Evolutionary conservation across 1,139 yeast genomes (phyloP), one percentile per base, ranked within the genome.

Genomic region (Hemisphaericaspora subhashii): DNA sequence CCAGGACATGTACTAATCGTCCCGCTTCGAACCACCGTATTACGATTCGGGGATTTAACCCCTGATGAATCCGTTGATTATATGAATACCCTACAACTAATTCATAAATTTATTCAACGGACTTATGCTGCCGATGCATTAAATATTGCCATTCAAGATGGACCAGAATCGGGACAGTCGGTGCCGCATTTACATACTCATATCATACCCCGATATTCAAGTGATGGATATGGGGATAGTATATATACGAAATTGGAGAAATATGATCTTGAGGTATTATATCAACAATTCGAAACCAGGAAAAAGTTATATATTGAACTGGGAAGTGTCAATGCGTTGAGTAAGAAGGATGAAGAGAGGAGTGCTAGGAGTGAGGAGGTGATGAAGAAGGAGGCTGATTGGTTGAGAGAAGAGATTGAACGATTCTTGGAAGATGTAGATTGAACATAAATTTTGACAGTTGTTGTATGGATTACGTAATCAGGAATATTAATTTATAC

Each of bases 111-210:
- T 47, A 81, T 92, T 21, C 80, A 74, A 47, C 56, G 70, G 42
- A 65, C 72, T 12, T 89, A 83, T 58, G 72, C 80, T 33, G 95
- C 96, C 1, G 95, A 89, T 50, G 69, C 95, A 1, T 60, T 88
- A 44, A 92, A 92, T 55, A 75, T 92, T 22, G 89, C 97, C 12
- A 87, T 92, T 42, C 98, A 92, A 57, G 98, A 92, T 58, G 98
- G 98, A 0, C 87, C 92, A 0, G 88, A 87, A 39, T 92, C 97
- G 2, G 98, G 98, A 3, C 98, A 92, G 57, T 79, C 92, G 13
- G 83, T 92, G 1, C 95, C 96, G 2, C 98, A 92, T 60, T 72
- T 92, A 20, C 98, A 92, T 58, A 84, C 96, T 24, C 98, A 92
- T 58, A 64, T 92, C 13, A 88, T 92, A 24, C 98, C 98, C 3